A percentile compares a stretch with the other conserved stretches of the same genome.
phyloP scores from a whole-genome alignment of 140 eudicot species.

The Cichorium intybus region DNA sequence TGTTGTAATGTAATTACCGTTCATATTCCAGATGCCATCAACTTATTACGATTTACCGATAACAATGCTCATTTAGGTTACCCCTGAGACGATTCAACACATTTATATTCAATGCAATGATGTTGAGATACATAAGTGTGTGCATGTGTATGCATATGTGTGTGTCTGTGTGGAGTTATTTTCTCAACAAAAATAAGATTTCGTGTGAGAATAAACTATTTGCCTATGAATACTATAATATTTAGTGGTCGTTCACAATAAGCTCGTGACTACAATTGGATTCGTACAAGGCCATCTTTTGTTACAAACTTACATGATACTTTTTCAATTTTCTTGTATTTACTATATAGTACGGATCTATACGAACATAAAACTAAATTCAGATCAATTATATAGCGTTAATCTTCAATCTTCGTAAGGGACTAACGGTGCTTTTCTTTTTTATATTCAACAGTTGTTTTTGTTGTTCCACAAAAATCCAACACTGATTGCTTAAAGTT shows the following conservation, averaged over 20 bases:
- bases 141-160: too few species aligned
- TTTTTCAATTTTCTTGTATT: conserved; percentile 7
- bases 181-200: too few species aligned
- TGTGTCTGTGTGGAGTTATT: too few species aligned
- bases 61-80: too few species aligned
- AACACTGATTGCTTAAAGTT: neutral
- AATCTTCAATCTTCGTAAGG: too few species aligned
- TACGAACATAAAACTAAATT: neutral
- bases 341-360: neutral
- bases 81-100: too few species aligned
- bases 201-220: neutral
- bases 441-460: neutral
- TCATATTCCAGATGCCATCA: too few species aligned
- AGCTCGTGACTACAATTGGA: neutral
- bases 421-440: neutral
- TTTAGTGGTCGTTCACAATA: neutral
- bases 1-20: too few species aligned
- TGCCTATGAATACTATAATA: neutral
- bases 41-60: too few species aligned
- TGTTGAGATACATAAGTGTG: too few species aligned
- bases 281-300: neutral
- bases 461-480: neutral
- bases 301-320: neutral
- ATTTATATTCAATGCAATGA: too few species aligned
- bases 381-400: neutral